A percentile compares a stretch with the other conserved stretches of the same genome.
Conservation (phyloP, 2,329 filamentous ascomycete genomes). For the Lachnellula hyalina region DNA sequence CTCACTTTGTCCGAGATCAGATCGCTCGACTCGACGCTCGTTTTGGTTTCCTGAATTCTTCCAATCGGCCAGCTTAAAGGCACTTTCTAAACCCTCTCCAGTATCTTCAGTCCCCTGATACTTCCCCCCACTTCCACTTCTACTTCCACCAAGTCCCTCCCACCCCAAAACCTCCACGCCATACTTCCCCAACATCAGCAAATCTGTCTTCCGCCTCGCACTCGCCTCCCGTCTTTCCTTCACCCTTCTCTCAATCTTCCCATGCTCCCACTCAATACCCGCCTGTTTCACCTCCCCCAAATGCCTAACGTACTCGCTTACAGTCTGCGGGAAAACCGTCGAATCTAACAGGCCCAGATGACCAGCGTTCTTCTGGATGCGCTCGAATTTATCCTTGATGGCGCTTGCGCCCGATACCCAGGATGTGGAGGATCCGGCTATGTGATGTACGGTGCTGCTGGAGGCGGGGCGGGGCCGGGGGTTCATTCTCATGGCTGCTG, state of each 20-base stretch:
- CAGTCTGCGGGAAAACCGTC: slow-evolving; percentile 3
- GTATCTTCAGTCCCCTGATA: background rate
- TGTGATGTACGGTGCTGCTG: background rate
- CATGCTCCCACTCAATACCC: background rate
- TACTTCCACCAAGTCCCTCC: background rate
- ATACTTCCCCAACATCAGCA: background rate
- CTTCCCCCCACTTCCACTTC: background rate
- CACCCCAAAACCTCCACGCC: background rate
- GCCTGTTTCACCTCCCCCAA: background rate
- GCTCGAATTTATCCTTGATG: slow-evolving; percentile 3
- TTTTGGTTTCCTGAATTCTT: background rate
- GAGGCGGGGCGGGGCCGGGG: background rate
- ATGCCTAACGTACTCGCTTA: slow-evolving; percentile 1
- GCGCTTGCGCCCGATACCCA: slow-evolving; percentile 4
- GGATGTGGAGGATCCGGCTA: background rate
- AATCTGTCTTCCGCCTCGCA: background rate
- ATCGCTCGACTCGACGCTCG: background rate
- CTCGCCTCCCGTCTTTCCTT: background rate
- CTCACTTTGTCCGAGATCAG: background rate
- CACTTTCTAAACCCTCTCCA: background rate
- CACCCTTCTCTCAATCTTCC: background rate
- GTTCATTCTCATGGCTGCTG: background rate
- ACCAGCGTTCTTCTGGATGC: slow-evolving; percentile 6
- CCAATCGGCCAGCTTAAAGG: background rate
- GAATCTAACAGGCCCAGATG: slow-evolving; percentile 6